Conservation (phyloP, 176 grass and related monocot species). For the Areca catechu region DNA sequence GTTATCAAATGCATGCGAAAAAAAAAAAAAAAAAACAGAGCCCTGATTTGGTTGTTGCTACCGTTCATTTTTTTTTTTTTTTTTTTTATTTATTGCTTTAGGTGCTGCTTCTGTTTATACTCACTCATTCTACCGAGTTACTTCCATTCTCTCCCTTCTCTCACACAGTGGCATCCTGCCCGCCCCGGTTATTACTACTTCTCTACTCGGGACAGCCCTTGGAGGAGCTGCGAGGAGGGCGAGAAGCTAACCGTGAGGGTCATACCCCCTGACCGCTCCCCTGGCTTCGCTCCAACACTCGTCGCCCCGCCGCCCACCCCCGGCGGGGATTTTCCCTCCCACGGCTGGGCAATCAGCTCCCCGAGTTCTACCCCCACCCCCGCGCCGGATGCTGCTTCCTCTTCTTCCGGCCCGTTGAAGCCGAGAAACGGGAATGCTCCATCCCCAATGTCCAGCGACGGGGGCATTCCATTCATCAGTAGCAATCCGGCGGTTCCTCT, state of each 20-base stretch:
- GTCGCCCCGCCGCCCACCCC: conserved; percentile 8
- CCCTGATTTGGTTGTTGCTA: too few species aligned
- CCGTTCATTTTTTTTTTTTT: too few species aligned
- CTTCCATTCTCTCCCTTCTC: too few species aligned
- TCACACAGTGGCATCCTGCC: neutral
- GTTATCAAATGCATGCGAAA: too few species aligned
- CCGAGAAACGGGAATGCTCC: conserved; percentile 21
- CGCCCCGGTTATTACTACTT: conserved; percentile 14
- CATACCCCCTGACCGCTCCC: neutral
- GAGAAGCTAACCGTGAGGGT: conserved; percentile 2
- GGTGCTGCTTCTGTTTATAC: too few species aligned
- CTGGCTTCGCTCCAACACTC: neutral
- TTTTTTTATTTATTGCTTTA: too few species aligned
- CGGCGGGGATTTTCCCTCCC: conserved; percentile 4
- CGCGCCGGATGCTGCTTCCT: neutral
- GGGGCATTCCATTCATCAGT: conserved; percentile 59
- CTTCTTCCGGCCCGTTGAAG: conserved; percentile 7
- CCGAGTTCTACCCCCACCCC: neutral
- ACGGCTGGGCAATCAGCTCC: neutral
- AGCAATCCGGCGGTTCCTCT: conserved; percentile 80
- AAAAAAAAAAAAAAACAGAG: too few species aligned
- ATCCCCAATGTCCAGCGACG: conserved; percentile 19
- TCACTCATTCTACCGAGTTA: neutral
- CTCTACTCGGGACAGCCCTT: neutral
- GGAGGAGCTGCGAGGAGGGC: neutral